phyloP scores from a whole-genome alignment of 495 filamentous ascomycete species.

The Xylaria grammica region DNA sequence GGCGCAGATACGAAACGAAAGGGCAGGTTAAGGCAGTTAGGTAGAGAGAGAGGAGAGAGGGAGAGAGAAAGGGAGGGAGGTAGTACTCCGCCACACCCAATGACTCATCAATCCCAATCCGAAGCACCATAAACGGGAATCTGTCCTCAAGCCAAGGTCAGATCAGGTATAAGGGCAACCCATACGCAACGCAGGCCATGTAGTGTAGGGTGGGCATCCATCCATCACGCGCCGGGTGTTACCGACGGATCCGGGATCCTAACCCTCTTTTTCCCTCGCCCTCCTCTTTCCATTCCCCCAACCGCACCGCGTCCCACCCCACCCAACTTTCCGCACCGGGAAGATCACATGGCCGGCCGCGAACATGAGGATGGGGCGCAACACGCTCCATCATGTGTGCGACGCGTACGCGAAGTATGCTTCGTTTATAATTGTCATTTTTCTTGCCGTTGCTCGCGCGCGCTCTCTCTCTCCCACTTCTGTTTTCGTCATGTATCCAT shows the following conservation, averaged over 20 bases:
- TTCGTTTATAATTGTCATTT: background rate
- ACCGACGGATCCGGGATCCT: slow-evolving; percentile 20
- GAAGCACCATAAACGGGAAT: background rate
- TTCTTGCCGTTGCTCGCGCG: background rate
- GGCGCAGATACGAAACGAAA: background rate
- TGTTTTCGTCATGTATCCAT: no score
- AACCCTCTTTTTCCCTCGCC: slow-evolving; percentile 1
- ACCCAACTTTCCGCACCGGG: slow-evolving; percentile 18
- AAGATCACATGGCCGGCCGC: slow-evolving; percentile 23
- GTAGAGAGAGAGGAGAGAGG: background rate
- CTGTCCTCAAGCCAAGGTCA: background rate
- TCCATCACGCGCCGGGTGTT: slow-evolving; percentile 19
- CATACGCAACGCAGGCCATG: background rate
- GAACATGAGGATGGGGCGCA: slow-evolving; percentile 15
- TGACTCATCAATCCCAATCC: background rate
- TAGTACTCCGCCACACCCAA: background rate
- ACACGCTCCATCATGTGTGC: slow-evolving; percentile 16
- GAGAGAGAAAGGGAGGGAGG: background rate
- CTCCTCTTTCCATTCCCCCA: slow-evolving; percentile 2
- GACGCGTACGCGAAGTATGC: slow-evolving; percentile 12
- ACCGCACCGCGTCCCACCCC: slow-evolving; percentile 19
- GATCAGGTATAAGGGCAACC: slow-evolving; percentile 2
- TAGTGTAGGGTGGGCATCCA: slow-evolving; percentile 1
- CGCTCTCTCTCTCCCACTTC: background rate
- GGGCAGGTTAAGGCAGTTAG: background rate